Evolutionary conservation across 2,329 filamentous ascomycete species (phyloP).

Genomic region (Bipolaris oryzae): DNA sequence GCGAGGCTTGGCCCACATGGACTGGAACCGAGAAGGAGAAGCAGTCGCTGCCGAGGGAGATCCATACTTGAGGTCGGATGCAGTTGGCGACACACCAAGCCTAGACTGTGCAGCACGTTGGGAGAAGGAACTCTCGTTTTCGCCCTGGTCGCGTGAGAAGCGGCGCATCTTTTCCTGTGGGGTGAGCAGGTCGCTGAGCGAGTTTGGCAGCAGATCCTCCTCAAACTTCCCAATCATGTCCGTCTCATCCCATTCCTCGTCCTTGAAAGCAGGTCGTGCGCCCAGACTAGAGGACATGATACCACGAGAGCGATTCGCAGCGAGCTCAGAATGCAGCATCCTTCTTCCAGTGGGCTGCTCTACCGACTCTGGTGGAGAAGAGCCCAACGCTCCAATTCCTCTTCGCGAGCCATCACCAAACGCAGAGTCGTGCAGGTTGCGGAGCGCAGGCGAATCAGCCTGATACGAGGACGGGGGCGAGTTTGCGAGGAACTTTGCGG

Average conservation of each 20-base stretch:
- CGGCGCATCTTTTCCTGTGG: constrained; percentile 66
- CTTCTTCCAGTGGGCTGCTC: constrained; percentile 68
- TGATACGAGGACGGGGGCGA: constrained; percentile 72
- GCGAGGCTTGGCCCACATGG: constrained; percentile 61
- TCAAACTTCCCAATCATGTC: constrained; percentile 74
- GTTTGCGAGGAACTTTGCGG: constrained; percentile 88
- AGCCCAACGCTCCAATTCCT: constrained; percentile 45
- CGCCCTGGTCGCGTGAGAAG: constrained; percentile 63
- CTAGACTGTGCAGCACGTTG: constrained; percentile 54
- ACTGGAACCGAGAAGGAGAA: constrained; percentile 67
- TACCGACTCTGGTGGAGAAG: constrained; percentile 65
- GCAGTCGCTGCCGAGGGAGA: constrained; percentile 60
- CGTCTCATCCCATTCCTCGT: constrained; percentile 60
- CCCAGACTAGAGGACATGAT: constrained; percentile 67
- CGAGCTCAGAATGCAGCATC: constrained; percentile 67
- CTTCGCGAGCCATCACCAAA: constrained; percentile 72
- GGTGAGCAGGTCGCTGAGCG: constrained; percentile 66
- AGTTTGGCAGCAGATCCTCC: constrained; percentile 83
- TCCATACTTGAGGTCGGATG: constrained; percentile 52
- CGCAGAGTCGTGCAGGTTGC: constrained; percentile 68
- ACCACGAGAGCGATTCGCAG: constrained; percentile 59
- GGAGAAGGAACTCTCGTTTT: constrained; percentile 48
- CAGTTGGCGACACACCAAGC: constrained; percentile 55
- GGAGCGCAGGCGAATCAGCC: constrained; percentile 65
- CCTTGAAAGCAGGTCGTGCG: constrained; percentile 50